Evolutionary conservation across 345 rosid genomes (phyloP).

Genomic region (Salix brachista): DNA sequence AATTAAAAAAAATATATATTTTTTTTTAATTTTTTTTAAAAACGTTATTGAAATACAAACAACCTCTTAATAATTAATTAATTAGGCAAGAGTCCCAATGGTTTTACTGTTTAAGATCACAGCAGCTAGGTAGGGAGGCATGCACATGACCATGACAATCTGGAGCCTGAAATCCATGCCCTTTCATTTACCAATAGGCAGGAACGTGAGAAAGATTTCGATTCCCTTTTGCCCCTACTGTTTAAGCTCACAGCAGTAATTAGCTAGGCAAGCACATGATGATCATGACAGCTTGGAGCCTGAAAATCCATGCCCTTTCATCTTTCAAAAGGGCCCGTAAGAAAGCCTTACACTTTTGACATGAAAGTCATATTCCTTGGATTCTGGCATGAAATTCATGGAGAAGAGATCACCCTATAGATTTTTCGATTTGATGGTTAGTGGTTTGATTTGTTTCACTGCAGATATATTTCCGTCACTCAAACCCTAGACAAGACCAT

Average conservation of each 20-base stretch:
- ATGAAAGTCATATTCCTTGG: background rate
- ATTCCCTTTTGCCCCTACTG: background rate
- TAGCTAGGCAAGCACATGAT: too few species aligned
- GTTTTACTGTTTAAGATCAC: too few species aligned
- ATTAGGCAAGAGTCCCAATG: too few species aligned
- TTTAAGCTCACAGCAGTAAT: too few species aligned
- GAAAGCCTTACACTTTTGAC: background rate
- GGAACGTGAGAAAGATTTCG: background rate
- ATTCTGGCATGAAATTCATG: background rate
- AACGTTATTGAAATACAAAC: too few species aligned
- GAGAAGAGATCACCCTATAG: background rate
- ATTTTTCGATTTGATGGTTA: slow-evolving; percentile 16
- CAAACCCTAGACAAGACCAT: slow-evolving; percentile 12
- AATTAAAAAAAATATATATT: too few species aligned
- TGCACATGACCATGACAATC: too few species aligned
- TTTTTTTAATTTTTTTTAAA: too few species aligned
- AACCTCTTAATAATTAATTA: too few species aligned
- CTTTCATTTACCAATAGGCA: background rate
- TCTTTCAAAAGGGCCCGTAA: background rate
- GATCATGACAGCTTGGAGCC: background rate
- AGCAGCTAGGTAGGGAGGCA: too few species aligned
- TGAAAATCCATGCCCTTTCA: background rate
- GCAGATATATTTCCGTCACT: background rate
- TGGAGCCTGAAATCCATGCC: background rate
- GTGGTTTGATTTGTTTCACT: background rate